Evolutionary conservation across 1,284 basidiomycete genomes (phyloP), one percentile per base, ranked within the genome.

Genomic region (Xerocomus nothofagi): DNA sequence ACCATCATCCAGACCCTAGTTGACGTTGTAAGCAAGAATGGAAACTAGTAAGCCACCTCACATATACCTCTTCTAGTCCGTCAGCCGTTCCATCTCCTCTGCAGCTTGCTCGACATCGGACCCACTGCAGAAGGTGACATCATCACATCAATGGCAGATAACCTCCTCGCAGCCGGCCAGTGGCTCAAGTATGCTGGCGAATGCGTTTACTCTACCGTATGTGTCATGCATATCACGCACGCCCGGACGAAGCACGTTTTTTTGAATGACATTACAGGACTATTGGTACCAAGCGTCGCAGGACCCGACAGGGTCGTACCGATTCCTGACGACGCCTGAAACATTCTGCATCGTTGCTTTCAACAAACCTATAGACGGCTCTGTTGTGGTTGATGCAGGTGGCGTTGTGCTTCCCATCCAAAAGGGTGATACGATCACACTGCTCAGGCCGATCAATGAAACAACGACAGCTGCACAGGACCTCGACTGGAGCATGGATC

Each of bases 21-120:
- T 12, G 80, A 82, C 54, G 75, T 82, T 48, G 76, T 74, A 20
- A 77, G 77, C 29, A 80, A 80, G 67, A 78, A 79, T 48, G 78
- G 79, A 10, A 80, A 81, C 58, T 80, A 72, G 75, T 78, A 50
- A 58, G 73, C 23, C 24, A 3, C 0, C 26, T 38, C 17, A 8
- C 29, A 20, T 26, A 5, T 3, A n/a, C 24, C 27, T 2, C 18
- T 40, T 21, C 27, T 23, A n/a, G n/a, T 23, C 2, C 8, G 20
- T 26, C 11, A 14, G 6, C 43, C 7, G 21, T 40, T 44, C n/a
- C 14, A 44, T 14, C 0, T 24, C 15, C 3, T 37, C 10, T 30
- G n/a, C 42, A 80, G 78, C 54, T 65, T 81, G 33, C 62, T 82
- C 4, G 77, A 82, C 44, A 59, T 82, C 14, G 80, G 80, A 0